These are phyloP conservation scores for Albophoma yamanashiensis DNA, from an alignment of 2,329 filamentous ascomycete species.

Conservation along the genomic window DNA sequence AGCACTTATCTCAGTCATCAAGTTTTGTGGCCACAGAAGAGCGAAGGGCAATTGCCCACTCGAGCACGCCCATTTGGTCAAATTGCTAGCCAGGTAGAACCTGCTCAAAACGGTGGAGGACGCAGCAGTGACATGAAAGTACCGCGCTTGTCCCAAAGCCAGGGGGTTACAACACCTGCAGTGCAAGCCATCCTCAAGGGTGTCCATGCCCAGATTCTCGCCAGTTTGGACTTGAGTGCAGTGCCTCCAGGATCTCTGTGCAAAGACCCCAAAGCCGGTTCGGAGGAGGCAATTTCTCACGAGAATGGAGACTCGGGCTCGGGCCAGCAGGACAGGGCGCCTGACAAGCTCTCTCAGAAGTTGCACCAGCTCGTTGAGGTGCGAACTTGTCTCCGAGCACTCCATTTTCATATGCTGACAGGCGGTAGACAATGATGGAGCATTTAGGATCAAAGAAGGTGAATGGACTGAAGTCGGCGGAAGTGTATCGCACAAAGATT, in stretches of 20 bases:
- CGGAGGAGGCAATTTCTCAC: neutral
- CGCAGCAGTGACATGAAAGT: neutral
- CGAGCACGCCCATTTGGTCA: neutral
- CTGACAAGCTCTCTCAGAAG: neutral
- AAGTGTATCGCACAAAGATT: conserved; percentile 11
- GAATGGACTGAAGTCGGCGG: conserved; percentile 7
- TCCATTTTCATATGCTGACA: neutral
- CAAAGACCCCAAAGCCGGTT: neutral
- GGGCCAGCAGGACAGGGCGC: neutral
- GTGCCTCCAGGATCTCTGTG: neutral
- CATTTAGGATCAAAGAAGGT: conserved; percentile 13
- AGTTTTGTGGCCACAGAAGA: neutral
- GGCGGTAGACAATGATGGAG: conserved; percentile 10
- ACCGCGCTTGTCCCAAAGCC: neutral
- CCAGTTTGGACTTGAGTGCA: neutral
- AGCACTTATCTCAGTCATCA: neutral
- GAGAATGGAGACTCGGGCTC: neutral
- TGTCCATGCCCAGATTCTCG: neutral
- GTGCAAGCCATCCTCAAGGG: neutral
- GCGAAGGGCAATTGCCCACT: neutral
- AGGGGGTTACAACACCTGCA: neutral
- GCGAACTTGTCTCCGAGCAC: conserved; percentile 1
- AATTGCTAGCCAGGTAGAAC: neutral
- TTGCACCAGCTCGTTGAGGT: conserved; percentile 15
- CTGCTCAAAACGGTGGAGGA: neutral